Percentiles rank a stretch among this genome's conserved stretches.
These are phyloP conservation scores for Coemansia umbellata DNA, from an alignment of 192 early-diverging fungal genomes.

Conservation along the genomic window DNA sequence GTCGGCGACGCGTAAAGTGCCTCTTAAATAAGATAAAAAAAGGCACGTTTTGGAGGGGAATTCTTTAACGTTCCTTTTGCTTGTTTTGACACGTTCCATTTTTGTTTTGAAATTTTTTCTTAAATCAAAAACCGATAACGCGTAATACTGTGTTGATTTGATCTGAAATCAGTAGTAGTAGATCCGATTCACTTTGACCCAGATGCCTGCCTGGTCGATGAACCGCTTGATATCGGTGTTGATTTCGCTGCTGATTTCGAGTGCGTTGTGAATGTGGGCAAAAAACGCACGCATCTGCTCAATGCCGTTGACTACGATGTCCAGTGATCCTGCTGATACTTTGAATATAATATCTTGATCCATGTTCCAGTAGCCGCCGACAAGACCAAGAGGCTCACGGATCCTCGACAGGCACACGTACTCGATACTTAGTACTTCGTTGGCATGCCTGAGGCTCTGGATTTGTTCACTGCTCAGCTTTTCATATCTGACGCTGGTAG, in stretches of 20 bases:
- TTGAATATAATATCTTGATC: slow-evolving; percentile 18
- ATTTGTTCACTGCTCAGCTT: slow-evolving; percentile 7
- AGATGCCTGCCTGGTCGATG: slow-evolving; percentile 11
- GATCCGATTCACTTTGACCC: slow-evolving; percentile 26
- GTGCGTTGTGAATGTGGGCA: background rate
- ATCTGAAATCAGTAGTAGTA: background rate
- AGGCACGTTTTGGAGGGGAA: too few relatives aligned
- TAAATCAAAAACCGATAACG: background rate
- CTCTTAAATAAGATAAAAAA: too few relatives aligned
- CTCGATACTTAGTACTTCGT: slow-evolving; percentile 1
- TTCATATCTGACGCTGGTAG: too few relatives aligned
- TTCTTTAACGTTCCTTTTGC: too few relatives aligned
- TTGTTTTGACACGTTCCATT: too few relatives aligned
- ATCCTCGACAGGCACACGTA: slow-evolving; percentile 32
- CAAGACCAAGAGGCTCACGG: slow-evolving; percentile 27
- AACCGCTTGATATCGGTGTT: slow-evolving; percentile 13
- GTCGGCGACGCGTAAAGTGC: too few relatives aligned
- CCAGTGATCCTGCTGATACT: slow-evolving; percentile 18
- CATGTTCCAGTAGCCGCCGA: slow-evolving; percentile 47
- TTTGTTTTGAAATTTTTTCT: slow-evolving; percentile 4
- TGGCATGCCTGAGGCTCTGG: slow-evolving; percentile 7
- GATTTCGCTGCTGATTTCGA: background rate
- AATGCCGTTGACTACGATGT: slow-evolving; percentile 21
- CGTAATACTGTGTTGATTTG: background rate
- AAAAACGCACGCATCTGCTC: slow-evolving; percentile 17